These are phyloP conservation scores for Oryza meridionalis DNA, from an alignment of 176 grass and related monocot genomes.

Conservation along the genomic window DNA sequence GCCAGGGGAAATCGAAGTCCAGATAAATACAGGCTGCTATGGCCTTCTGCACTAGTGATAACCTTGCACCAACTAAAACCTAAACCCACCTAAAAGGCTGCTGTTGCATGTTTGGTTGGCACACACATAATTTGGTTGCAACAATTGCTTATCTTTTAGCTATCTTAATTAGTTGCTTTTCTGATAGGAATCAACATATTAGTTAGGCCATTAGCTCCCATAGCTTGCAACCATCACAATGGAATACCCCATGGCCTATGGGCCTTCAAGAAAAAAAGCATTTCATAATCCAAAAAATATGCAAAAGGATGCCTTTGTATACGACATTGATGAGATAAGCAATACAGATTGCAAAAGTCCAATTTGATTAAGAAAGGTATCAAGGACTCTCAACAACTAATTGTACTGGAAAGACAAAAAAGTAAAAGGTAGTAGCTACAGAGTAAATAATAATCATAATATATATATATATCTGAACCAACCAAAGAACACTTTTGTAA, in stretches of 20 bases:
- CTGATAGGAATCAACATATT: neutral
- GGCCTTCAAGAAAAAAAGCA: neutral
- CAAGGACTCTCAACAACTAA: neutral
- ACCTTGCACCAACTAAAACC: neutral
- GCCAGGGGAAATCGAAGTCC: neutral
- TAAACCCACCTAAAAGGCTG: neutral
- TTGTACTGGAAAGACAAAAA: neutral
- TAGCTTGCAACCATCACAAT: neutral
- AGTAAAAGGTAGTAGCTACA: neutral
- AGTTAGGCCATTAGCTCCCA: neutral
- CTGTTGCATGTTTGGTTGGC: neutral
- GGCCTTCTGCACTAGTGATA: neutral
- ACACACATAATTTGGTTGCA: neutral
- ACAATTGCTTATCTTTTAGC: neutral
- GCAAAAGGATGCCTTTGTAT: neutral
- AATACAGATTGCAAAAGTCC: constrained; percentile 7
- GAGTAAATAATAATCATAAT: neutral
- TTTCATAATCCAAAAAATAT: neutral
- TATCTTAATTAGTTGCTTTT: neutral
- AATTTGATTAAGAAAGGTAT: neutral
- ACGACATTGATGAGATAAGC: constrained; percentile 8
- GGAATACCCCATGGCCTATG: neutral
- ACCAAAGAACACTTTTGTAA: neutral
- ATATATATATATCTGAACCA: neutral
- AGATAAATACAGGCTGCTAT: neutral